These are phyloP conservation scores for Theobroma cacao DNA, from an alignment of 345 rosid genomes.

Conservation along the genomic window DNA sequence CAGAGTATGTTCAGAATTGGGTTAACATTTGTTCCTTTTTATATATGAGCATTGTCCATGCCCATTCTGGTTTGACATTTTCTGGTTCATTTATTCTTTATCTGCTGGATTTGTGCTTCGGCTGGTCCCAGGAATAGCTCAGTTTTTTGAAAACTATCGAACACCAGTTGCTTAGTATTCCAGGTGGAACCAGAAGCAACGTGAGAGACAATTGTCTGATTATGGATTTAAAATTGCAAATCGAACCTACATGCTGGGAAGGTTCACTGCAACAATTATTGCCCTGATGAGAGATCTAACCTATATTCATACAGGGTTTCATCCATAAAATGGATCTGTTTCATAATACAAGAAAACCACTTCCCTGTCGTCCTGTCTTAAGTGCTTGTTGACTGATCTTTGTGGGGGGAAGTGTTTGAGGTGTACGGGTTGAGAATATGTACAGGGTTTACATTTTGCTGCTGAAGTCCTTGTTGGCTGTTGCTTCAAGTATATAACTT, in stretches of 20 bases:
- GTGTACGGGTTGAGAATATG: neutral
- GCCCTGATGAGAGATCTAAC: too few relatives aligned
- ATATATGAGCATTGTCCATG: neutral
- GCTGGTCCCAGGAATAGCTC: neutral
- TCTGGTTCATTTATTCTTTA: neutral
- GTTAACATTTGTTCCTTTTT: neutral
- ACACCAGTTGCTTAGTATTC: neutral
- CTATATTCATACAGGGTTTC: too few relatives aligned
- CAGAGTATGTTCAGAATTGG: neutral
- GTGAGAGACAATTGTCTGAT: neutral
- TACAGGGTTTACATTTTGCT: neutral
- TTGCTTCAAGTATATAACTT: neutral
- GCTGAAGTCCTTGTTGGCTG: neutral
- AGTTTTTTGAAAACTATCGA: too few relatives aligned
- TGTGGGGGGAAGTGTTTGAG: neutral
- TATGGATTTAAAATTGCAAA: too few relatives aligned
- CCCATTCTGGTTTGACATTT: neutral
- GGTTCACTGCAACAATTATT: too few relatives aligned
- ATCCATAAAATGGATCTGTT: neutral
- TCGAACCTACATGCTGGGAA: too few relatives aligned
- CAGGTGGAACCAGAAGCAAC: neutral
- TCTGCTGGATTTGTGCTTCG: neutral
- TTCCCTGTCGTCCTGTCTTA: neutral
- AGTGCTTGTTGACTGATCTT: neutral
- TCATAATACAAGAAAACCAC: neutral